Conservation (phyloP, 1,284 basidiomycete genomes). For the Tilletia setariae region DNA sequence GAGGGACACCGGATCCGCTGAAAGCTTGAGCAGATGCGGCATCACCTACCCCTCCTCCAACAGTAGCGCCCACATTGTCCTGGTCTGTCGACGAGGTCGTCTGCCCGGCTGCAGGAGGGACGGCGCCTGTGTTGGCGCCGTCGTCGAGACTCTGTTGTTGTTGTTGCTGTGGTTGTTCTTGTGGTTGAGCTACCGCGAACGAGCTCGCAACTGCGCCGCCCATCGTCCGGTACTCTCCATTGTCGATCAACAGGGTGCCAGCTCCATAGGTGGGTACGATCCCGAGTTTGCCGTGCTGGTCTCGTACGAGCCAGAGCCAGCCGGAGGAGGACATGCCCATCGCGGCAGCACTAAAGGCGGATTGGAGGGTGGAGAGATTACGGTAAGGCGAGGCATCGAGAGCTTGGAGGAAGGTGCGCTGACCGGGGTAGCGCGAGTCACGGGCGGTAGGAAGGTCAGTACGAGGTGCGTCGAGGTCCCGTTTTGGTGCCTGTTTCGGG, state of each 20-base stretch:
- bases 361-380: conserved; percentile 69
- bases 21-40: neutral
- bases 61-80: conserved; percentile 3
- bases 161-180: no score
- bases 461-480: no score
- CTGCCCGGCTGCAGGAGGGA: neutral
- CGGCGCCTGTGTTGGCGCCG: neutral
- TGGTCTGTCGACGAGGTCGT: neutral
- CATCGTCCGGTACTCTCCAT: conserved; percentile 33
- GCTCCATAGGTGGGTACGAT: conserved; percentile 81
- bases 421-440: conserved; percentile 18
- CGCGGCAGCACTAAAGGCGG: conserved; percentile 71
- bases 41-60: neutral
- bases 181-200: no score
- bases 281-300: conserved; percentile 65
- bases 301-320: conserved; percentile 81
- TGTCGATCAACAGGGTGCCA: conserved; percentile 75
- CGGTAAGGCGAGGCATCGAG: conserved; percentile 59
- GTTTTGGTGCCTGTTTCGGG: no score
- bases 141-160: no score
- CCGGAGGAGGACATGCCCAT: conserved; percentile 73
- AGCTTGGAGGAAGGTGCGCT: conserved; percentile 60
- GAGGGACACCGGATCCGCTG: neutral
- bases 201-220: neutral
- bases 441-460: conserved; percentile 10